These are phyloP conservation scores for Mediolabrus comicus DNA, from an alignment of 108 stramenopile genomes.

Conservation along the genomic window DNA sequence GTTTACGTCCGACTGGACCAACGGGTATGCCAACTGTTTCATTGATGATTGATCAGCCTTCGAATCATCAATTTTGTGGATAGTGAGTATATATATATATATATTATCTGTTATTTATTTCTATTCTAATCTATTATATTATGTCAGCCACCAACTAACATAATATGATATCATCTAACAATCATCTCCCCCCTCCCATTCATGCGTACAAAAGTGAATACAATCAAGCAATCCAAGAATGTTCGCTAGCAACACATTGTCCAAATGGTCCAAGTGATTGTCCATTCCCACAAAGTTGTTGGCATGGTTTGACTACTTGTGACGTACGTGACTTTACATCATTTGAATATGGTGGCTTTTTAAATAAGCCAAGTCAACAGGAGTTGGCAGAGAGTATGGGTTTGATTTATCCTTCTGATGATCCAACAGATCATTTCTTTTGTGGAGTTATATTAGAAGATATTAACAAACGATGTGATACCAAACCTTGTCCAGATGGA, in stretches of 20 bases:
- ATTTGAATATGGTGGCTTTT: constrained; percentile 10
- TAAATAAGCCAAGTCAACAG: constrained; percentile 13
- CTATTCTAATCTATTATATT: neutral
- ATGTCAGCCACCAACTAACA: too few relatives aligned
- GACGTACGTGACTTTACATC: constrained; percentile 20
- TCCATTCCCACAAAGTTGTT: constrained; percentile 4
- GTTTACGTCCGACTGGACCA: constrained; percentile 12
- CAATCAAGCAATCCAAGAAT: neutral
- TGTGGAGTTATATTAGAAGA: constrained; percentile 8
- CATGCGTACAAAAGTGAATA: neutral
- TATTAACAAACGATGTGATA: neutral
- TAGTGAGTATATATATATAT: neutral
- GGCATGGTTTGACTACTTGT: constrained; percentile 14
- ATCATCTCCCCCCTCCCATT: neutral
- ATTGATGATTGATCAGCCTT: constrained; percentile 3
- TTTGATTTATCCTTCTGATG: constrained; percentile 20
- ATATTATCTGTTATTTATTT: too few relatives aligned
- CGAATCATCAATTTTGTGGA: constrained; percentile 26
- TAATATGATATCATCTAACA: neutral
- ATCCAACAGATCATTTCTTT: constrained; percentile 31
- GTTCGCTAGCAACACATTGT: constrained; percentile 28
- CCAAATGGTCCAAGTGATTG: constrained; percentile 18
- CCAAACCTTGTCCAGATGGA: constrained; percentile 15
- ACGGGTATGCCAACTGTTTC: constrained; percentile 8
- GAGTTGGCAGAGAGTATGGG: constrained; percentile 13